Evolutionary conservation across 2,329 filamentous ascomycete species (phyloP).

Genomic region (Blumeria graminis): DNA sequence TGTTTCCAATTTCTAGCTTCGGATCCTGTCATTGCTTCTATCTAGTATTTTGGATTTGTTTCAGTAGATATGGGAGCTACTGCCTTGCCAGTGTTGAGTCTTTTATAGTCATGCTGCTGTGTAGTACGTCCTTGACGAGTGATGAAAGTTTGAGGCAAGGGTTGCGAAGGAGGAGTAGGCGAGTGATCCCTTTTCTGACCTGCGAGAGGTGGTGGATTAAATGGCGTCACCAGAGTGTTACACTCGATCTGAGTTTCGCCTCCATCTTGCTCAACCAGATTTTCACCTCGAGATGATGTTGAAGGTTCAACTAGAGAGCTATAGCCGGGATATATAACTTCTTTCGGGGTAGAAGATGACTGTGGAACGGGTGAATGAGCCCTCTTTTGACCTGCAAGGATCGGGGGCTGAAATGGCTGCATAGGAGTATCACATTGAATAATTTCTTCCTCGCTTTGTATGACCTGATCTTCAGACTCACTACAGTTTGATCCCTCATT

Average conservation of each 20-base stretch:
- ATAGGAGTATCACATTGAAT: neutral
- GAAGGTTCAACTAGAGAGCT: neutral
- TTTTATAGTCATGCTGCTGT: neutral
- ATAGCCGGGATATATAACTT: neutral
- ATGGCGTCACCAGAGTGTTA: neutral
- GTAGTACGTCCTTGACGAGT: neutral
- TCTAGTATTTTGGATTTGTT: neutral
- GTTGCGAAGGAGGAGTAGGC: neutral
- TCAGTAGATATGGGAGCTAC: neutral
- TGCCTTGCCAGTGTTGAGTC: neutral
- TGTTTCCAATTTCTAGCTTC: neutral
- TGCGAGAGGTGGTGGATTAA: neutral
- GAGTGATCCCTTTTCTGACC: neutral
- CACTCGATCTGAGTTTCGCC: neutral
- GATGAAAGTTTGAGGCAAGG: neutral
- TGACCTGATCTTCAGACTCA: too few relatives aligned
- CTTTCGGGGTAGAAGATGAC: neutral
- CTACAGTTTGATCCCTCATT: too few relatives aligned
- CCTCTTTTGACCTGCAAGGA: neutral
- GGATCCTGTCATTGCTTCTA: neutral
- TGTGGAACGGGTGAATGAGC: neutral
- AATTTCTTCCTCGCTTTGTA: neutral
- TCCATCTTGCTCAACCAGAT: neutral
- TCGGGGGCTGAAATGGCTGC: neutral
- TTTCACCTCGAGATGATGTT: neutral